Percentiles rank a stretch among this genome's conserved stretches.
Evolutionary conservation across 768 basidiomycete genomes (phyloP).

Genomic region (Hericium rajendrae): DNA sequence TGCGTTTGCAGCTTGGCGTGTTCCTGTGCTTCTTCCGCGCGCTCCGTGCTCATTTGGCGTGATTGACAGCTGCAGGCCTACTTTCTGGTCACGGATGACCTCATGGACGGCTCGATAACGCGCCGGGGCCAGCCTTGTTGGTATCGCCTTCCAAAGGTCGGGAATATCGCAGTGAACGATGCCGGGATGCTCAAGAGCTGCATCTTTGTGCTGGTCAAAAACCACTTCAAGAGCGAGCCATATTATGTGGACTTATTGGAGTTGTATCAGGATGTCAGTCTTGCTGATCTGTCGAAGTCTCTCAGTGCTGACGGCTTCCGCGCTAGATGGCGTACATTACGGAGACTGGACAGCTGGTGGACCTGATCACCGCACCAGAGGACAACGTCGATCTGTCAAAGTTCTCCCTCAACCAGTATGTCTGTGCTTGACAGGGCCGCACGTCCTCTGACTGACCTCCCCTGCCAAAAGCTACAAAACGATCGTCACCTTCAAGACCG

Average conservation of each 20-base stretch:
- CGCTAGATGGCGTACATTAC: conserved; percentile 65
- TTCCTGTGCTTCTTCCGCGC: background rate
- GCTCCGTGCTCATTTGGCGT: background rate
- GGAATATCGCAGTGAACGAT: conserved; percentile 90
- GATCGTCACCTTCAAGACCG: conserved; percentile 95
- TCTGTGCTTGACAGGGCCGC: background rate
- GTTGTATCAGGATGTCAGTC: conserved; percentile 73
- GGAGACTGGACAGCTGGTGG: conserved; percentile 91
- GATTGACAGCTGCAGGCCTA: conserved; percentile 78
- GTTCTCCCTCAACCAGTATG: conserved; percentile 81
- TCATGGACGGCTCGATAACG: conserved; percentile 91
- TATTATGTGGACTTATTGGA: conserved; percentile 90
- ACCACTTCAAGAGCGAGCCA: conserved; percentile 66
- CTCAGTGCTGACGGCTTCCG: background rate
- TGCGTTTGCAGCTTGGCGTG: conserved; percentile 29
- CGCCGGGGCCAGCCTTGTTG: conserved; percentile 91
- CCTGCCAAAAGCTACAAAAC: conserved; percentile 55
- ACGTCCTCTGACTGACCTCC: background rate
- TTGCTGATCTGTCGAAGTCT: background rate
- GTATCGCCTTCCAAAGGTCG: conserved; percentile 65
- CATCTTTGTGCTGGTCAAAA: conserved; percentile 84
- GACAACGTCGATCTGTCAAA: conserved; percentile 75
- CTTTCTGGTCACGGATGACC: conserved; percentile 93
- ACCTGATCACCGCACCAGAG: conserved; percentile 90
- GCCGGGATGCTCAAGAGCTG: conserved; percentile 91